Evolutionary conservation across 2,329 filamentous ascomycete genomes (phyloP).

Genomic region (Cytospora piceicola): DNA sequence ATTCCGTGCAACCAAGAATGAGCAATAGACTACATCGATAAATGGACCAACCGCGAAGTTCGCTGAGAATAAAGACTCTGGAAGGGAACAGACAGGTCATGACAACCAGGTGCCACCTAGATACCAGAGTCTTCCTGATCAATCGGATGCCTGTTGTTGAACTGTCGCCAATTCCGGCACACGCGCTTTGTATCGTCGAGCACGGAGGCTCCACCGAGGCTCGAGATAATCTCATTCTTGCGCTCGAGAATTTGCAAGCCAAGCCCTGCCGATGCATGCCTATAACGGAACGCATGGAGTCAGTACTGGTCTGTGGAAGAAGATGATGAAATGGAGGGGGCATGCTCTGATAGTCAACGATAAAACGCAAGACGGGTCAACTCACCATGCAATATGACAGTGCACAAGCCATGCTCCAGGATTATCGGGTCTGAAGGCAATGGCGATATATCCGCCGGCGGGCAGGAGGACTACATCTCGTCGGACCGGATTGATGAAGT

Average conservation of each 20-base stretch:
- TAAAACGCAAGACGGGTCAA: not conserved
- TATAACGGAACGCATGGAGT: not conserved
- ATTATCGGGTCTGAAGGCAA: constrained; percentile 46
- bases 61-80: not conserved
- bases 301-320: not conserved
- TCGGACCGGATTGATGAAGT: constrained; percentile 43
- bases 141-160: constrained; percentile 18
- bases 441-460: constrained; percentile 41
- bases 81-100: not conserved
- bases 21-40: not conserved
- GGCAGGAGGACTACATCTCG: constrained; percentile 45
- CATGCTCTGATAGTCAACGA: not conserved
- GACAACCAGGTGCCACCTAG: not conserved
- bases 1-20: not conserved
- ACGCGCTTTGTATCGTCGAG: constrained; percentile 25
- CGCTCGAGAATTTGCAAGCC: constrained; percentile 27
- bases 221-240: constrained; percentile 15
- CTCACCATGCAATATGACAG: constrained; percentile 47
- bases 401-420: constrained; percentile 49
- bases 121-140: constrained; percentile 30
- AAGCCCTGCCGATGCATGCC: constrained; percentile 19
- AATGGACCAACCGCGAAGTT: not conserved
- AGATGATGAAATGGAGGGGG: too few species aligned
- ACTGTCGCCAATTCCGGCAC: constrained; percentile 26
- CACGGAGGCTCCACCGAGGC: constrained; percentile 21